Conservation (phyloP, 202 grass and related monocot species). For the Hordeum pubiflorum region DNA sequence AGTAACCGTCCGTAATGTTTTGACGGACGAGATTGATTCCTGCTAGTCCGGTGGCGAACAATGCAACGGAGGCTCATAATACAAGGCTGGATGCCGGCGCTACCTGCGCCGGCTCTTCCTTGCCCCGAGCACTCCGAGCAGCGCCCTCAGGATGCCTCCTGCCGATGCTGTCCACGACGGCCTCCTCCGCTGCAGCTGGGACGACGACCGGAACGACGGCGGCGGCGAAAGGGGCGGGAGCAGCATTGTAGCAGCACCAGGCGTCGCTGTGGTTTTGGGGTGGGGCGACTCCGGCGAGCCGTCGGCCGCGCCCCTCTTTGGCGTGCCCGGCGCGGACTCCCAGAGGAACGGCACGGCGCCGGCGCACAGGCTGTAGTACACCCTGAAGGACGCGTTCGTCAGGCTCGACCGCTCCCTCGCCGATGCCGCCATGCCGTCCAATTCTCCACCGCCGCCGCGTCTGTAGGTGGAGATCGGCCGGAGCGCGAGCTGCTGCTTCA, state of each 20-base stretch:
- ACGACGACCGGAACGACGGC: slow-evolving; percentile 14
- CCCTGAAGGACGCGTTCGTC: slow-evolving; percentile 25
- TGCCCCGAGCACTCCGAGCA: slow-evolving; percentile 18
- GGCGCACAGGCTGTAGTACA: slow-evolving; percentile 39
- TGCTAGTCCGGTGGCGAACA: neutral
- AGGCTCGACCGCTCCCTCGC: neutral
- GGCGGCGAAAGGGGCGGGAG: slow-evolving; percentile 19
- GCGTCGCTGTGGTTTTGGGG: too few relatives aligned
- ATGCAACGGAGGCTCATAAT: neutral
- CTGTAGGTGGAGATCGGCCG: neutral
- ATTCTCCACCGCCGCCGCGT: neutral
- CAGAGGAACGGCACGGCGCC: slow-evolving; percentile 38
- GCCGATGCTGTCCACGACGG: neutral
- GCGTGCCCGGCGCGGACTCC: slow-evolving; percentile 48
- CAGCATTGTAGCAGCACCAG: neutral
- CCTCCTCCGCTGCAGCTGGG: neutral
- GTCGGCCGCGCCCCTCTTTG: slow-evolving; percentile 8
- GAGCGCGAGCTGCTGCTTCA: slow-evolving; percentile 4
- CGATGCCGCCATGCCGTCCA: neutral
- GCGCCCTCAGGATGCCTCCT: slow-evolving; percentile 4
- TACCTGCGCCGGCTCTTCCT: neutral
- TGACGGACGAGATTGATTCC: too few relatives aligned
- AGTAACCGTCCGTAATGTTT: too few relatives aligned
- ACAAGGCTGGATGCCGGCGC: neutral
- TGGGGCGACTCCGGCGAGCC: neutral